These are phyloP conservation scores for Trichoderma sp. DNA, from an alignment of 2,329 filamentous ascomycete species.

Conservation along the genomic window DNA sequence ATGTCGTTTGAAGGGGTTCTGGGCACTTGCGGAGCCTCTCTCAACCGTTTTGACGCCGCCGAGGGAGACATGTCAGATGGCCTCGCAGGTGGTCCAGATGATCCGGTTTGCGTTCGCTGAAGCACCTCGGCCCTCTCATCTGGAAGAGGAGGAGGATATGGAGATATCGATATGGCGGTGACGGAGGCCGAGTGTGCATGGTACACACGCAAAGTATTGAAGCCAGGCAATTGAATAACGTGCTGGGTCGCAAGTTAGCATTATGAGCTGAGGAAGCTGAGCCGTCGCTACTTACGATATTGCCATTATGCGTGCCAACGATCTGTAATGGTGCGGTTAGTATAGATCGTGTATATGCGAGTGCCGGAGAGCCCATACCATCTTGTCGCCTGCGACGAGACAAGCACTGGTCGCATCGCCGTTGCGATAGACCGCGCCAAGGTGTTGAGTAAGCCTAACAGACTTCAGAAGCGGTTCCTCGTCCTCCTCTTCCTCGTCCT, in stretches of 20 bases:
- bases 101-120: conserved; percentile 43
- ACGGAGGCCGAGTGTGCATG: conserved; percentile 92
- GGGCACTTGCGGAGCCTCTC: conserved; percentile 62
- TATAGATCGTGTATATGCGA: conserved; percentile 21
- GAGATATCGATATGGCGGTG: conserved; percentile 87
- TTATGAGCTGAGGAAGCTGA: neutral
- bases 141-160: conserved; percentile 66
- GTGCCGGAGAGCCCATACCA: conserved; percentile 62
- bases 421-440: conserved; percentile 85
- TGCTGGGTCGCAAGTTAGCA: conserved; percentile 60
- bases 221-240: conserved; percentile 79
- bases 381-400: conserved; percentile 91
- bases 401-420: conserved; percentile 94
- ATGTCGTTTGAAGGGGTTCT: conserved; percentile 86
- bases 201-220: conserved; percentile 82
- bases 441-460: conserved; percentile 77
- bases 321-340: conserved; percentile 60
- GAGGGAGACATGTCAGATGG: conserved; percentile 50
- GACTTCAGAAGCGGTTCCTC: conserved; percentile 96
- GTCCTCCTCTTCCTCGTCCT: conserved; percentile 82
- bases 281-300: conserved; percentile 69
- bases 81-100: conserved; percentile 39
- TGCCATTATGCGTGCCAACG: conserved; percentile 93
- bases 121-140: conserved; percentile 49
- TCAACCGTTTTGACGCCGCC: conserved; percentile 55